phyloP scores from a whole-genome alignment of 225 moss, liverwort and hornwort species.

The Pseudoscleropodium purum region DNA sequence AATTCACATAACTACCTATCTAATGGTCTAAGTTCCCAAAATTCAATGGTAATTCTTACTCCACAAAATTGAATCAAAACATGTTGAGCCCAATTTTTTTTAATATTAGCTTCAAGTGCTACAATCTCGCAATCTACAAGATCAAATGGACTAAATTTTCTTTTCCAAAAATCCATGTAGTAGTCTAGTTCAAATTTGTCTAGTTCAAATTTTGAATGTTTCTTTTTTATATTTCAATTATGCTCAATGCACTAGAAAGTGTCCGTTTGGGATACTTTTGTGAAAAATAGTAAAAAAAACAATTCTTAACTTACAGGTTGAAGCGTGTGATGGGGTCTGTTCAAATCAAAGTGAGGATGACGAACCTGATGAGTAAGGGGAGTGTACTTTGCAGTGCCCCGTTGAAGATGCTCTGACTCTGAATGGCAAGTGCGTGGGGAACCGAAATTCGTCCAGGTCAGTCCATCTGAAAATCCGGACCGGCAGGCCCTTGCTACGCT shows the following conservation, averaged over 20 bases:
- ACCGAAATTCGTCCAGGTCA: not conserved
- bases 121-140: fast-evolving
- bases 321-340: not conserved
- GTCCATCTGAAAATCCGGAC: not conserved
- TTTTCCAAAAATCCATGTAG: not conserved
- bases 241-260: not conserved
- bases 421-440: not conserved
- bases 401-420: not conserved
- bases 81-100: too few species aligned
- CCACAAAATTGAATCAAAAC: not conserved
- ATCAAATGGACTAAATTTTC: not conserved
- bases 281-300: not conserved
- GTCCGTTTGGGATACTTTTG: not conserved
- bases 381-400: not conserved
- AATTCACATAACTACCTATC: not conserved
- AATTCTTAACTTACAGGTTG: too few species aligned
- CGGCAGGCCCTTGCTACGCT: not conserved
- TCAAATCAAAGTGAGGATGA: not conserved
- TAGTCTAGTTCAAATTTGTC: too few species aligned
- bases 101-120: not conserved
- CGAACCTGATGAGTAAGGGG: not conserved
- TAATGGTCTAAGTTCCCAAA: not conserved
- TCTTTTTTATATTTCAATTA: not conserved
- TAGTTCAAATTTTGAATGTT: not conserved
- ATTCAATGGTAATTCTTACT: not conserved